A percentile compares a stretch with the other conserved stretches of the same genome.
phyloP scores from a whole-genome alignment of 73 alveolate species.

The Stentor roeselii region DNA sequence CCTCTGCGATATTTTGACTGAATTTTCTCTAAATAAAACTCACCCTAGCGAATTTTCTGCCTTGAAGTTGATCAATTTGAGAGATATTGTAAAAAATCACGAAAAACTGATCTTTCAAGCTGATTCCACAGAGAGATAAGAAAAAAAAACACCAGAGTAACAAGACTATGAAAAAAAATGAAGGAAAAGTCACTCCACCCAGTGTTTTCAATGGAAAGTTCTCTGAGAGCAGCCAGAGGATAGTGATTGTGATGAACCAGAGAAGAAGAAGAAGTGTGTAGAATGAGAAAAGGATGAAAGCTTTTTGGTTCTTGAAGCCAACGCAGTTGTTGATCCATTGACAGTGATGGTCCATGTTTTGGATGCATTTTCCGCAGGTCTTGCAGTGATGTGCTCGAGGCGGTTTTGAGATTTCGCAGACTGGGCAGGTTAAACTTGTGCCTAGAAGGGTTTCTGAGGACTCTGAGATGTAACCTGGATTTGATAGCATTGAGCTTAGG shows the following conservation, averaged over 20 bases:
- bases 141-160: no score
- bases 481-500: neutral
- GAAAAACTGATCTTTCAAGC: no score
- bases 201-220: no score
- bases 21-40: no score
- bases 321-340: constrained; percentile 22
- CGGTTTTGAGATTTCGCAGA: neutral
- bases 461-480: neutral
- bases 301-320: neutral
- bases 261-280: neutral
- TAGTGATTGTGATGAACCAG: neutral
- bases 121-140: no score
- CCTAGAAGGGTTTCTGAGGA: neutral
- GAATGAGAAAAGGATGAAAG: neutral
- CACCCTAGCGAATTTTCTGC: no score
- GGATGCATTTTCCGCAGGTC: constrained; percentile 3
- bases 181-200: no score
- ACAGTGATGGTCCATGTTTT: constrained; percentile 27
- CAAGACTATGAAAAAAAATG: no score
- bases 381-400: neutral
- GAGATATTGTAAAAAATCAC: no score
- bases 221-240: no score
- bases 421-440: neutral
- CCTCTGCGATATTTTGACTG: no score
- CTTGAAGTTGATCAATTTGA: no score